Evolutionary conservation across 306 rosid genomes (phyloP), one percentile per base, ranked within the genome.

Genomic region (Potentilla sterilis): DNA sequence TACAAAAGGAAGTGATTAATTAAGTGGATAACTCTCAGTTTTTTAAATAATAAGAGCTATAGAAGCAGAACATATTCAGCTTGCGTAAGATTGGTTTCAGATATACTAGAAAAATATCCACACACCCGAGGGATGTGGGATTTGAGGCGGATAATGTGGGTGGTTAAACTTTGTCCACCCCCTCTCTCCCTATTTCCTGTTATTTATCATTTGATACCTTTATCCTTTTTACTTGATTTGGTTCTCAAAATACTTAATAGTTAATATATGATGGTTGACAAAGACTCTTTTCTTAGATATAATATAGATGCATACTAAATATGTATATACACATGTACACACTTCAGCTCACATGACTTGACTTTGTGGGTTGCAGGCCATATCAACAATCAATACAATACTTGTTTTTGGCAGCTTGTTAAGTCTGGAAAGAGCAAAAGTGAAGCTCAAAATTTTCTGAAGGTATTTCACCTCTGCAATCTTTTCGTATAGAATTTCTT

Each of bases 401-500:
- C 98, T 72, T 91, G 98, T 86, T 93, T 91, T 64, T 91, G 97
- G 97, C 86, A 89, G 88, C 90, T 93, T 76, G 95, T 90, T 54
- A 82, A 87, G 81, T 79, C 87, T 58, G 95, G 98, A 69, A 90
- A 87, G 81, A 77, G 88, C 74, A 90, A 89, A 87, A 83, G 81
- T 65, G 95, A 89, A 78, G 96, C 95, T 44, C 96, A 93, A 74
- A 74, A 81, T 19, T 69, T 70, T 69, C 82, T 89, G 41, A 89
- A 89, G 90, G 90, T 83, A 57, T 42, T 12, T 38, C 24, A 52
- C 67, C 21, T 41, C 10, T 32, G 75, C 73, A 28, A 51, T 22
- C 8, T 66, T 70, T 59, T 47, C 5, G 7, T 24, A 43, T 44
- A 19, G 10, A 44, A 6, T 62, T 63, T 61, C 38, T 61, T 22